These are phyloP conservation scores for Pedinophyceae sp. DNA, from an alignment of 139 green algal species.

Conservation along the genomic window DNA sequence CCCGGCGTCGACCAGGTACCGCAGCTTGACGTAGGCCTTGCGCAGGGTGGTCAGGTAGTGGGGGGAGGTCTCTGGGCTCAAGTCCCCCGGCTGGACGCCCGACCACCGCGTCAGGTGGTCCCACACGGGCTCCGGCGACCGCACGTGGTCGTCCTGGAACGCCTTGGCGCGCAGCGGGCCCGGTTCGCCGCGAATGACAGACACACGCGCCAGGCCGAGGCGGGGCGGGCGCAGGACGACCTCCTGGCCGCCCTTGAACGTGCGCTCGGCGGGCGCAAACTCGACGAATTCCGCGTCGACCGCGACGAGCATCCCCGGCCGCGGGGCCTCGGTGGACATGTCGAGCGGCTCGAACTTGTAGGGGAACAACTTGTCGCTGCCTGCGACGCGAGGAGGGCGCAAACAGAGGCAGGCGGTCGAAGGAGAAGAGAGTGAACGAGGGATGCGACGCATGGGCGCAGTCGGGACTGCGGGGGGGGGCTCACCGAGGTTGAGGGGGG, in stretches of 20 bases:
- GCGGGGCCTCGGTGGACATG: background rate
- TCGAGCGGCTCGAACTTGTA: background rate
- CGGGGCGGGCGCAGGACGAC: slow-evolving; percentile 21
- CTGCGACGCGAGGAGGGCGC: too few species aligned
- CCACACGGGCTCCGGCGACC: slow-evolving; percentile 67
- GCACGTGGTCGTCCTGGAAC: slow-evolving; percentile 87
- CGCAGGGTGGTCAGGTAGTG: slow-evolving; percentile 84
- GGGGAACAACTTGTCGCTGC: slow-evolving; percentile 28
- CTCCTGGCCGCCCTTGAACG: slow-evolving; percentile 19
- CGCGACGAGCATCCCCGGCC: slow-evolving; percentile 49
- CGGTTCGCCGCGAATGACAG: background rate
- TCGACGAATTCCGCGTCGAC: slow-evolving; percentile 92
- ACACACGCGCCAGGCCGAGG: slow-evolving; percentile 70
- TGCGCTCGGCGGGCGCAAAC: slow-evolving; percentile 34
- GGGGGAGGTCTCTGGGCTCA: slow-evolving; percentile 43
- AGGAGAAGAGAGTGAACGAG: slow-evolving; percentile 21
- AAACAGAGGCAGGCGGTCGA: slow-evolving; percentile 51
- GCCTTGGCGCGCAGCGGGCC: slow-evolving; percentile 13
- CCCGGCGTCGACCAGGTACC: slow-evolving; percentile 69
- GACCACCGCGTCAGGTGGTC: slow-evolving; percentile 86
- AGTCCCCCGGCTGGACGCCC: slow-evolving; percentile 25
- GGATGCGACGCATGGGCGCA: slow-evolving; percentile 11
- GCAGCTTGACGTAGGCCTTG: slow-evolving; percentile 63
- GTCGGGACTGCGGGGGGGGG: slow-evolving; percentile 3
- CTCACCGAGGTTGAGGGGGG: slow-evolving; percentile 28